Base-by-base conservation (phyloP, 2,329 filamentous ascomycete species). In the Chrysoporthe deuterocubensis region DNA sequence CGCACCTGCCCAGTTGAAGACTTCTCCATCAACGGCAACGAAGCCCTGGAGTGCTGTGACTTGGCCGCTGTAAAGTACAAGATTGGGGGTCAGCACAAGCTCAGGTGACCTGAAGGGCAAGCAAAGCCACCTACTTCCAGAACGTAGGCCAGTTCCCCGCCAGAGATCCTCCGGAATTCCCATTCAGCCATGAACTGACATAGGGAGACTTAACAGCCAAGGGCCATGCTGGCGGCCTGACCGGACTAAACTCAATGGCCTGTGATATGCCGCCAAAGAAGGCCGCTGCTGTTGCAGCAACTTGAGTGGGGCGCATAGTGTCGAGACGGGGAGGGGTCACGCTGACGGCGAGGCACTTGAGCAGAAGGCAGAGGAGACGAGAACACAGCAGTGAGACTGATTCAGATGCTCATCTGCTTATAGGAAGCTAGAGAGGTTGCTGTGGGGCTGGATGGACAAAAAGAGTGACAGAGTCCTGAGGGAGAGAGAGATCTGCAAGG, bases 151-250 rank as follows among this genome's bases (percentile, higher is more conserved):
- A 94, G 74, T 88, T 78, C 2, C 90, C 90, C 0, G 90, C 85
- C 42, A 94, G 82, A 68, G 90, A 86, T 1, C 89, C 90, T 44
- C 89, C 88, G 40, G 81, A 85, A 1, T 89, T 89, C 11, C 84
- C 88, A 67, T 85, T 79, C 54, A 90, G 82, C 90, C 90, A 93
- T 16, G 88, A 86, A 75, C 87, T 93, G 18, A 94, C 78, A 72
- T 94, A 95, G 0, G 92, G 92, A 11, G 89, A 90, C 70, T 87
- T 89, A 57, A 94, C 92, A 56, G 91, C 91, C 44, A 95, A 78
- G 14, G 92, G 92, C 40, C 92, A 82, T 1, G 90, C 85, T 18
- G 90, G 90, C 54, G 90, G 90, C 7, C 89, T 83, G 46, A 87
- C 85, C 44, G 90, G 90, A 46, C 79, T 82, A 74, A 91, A 92